Conservation (phyloP, 306 rosid genomes). For the Delonix regia region DNA sequence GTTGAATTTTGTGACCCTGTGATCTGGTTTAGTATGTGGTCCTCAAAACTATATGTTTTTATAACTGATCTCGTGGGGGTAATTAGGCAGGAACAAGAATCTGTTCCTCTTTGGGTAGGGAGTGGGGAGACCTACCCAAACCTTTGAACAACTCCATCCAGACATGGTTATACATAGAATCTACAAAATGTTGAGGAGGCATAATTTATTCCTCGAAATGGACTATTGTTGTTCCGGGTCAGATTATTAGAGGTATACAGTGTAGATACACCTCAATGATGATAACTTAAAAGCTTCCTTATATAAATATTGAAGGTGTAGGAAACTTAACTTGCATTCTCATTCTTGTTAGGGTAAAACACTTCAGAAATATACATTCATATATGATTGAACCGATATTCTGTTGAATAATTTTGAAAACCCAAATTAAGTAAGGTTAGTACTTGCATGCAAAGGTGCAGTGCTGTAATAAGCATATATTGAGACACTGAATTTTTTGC, state of each 20-base stretch:
- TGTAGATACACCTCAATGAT: slow-evolving; percentile 24
- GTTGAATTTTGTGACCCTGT: slow-evolving; percentile 33
- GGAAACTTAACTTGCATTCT: neutral
- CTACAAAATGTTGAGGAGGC: slow-evolving; percentile 26
- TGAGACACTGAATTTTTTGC: too few species aligned
- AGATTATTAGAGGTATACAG: slow-evolving; percentile 23
- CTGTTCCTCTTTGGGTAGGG: slow-evolving; percentile 53
- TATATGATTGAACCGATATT: neutral
- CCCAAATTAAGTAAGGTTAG: neutral
- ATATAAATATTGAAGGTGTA: neutral
- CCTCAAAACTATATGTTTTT: slow-evolving; percentile 26
- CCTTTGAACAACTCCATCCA: slow-evolving; percentile 57
- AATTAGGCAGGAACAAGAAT: slow-evolving; percentile 45
- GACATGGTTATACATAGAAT: slow-evolving; percentile 49
- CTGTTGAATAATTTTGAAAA: neutral
- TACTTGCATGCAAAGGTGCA: neutral
- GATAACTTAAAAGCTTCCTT: slow-evolving; percentile 17
- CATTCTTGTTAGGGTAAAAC: neutral
- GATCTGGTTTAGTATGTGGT: slow-evolving; percentile 44
- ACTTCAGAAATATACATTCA: neutral
- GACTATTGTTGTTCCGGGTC: slow-evolving; percentile 37
- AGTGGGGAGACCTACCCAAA: slow-evolving; percentile 67
- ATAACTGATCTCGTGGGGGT: slow-evolving; percentile 52
- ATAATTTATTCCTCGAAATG: slow-evolving; percentile 38
- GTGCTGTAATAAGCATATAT: neutral